phyloP scores from a whole-genome alignment of 2,329 filamentous ascomycete species.

The Alternaria consortialis region DNA sequence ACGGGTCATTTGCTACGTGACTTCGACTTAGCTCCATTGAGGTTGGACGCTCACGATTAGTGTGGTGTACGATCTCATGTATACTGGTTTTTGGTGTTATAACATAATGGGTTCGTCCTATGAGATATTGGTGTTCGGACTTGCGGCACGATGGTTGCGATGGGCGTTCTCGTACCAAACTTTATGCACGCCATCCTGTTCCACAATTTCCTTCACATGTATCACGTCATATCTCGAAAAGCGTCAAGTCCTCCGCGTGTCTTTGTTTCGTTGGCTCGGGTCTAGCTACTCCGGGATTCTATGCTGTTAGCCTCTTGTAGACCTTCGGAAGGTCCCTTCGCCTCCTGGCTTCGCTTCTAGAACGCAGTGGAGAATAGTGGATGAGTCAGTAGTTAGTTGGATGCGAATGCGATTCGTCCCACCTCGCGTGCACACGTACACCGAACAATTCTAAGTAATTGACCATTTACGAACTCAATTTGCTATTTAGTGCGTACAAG shows the following conservation, averaged over 20 bases:
- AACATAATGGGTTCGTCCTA: slow-evolving; percentile 17
- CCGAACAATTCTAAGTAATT: neutral
- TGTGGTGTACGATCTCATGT: slow-evolving; percentile 26
- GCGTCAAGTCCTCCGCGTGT: neutral
- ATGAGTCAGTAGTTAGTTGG: slow-evolving; percentile 6
- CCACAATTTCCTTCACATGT: slow-evolving; percentile 1
- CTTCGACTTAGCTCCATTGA: slow-evolving; percentile 13
- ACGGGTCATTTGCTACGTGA: slow-evolving; percentile 11
- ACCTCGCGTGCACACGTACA: slow-evolving; percentile 13
- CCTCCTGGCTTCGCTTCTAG: slow-evolving; percentile 17
- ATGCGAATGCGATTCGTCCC: neutral
- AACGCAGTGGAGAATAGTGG: slow-evolving; percentile 16
- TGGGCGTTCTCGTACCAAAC: slow-evolving; percentile 9
- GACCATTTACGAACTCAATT: neutral
- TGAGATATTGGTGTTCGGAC: slow-evolving; percentile 19
- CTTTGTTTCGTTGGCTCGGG: neutral
- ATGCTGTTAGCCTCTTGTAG: slow-evolving; percentile 20
- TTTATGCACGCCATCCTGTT: slow-evolving; percentile 8
- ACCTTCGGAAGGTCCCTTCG: slow-evolving; percentile 5
- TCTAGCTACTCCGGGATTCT: slow-evolving; percentile 1
- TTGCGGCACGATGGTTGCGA: slow-evolving; percentile 21
- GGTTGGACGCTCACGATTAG: slow-evolving; percentile 18
- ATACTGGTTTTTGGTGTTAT: slow-evolving; percentile 27
- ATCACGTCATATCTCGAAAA: slow-evolving; percentile 11
- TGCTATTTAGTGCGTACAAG: neutral